phyloP scores from a whole-genome alignment of 371 early-diverging fungal genomes.

The Phascolomyces articulosus region DNA sequence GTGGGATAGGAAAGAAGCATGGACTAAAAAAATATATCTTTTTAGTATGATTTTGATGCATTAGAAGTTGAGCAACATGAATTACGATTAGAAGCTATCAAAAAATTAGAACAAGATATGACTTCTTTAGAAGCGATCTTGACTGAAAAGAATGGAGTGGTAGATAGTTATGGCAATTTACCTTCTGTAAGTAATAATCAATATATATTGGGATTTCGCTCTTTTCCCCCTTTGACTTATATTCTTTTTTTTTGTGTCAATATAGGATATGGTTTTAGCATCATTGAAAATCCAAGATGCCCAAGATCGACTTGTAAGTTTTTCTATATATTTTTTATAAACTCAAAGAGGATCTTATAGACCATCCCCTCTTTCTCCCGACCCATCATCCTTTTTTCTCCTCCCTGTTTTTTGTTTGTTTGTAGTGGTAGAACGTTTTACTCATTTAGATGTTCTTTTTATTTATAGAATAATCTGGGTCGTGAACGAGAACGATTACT shows the following conservation, averaged over 20 bases:
- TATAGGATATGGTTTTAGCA: slow-evolving; percentile 24
- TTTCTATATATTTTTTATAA: neutral
- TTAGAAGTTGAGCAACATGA: slow-evolving; percentile 17
- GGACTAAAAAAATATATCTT: neutral
- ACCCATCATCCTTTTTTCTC: neutral
- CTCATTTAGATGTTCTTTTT: slow-evolving; percentile 1
- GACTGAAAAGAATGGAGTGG: slow-evolving; percentile 9
- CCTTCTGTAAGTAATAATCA: slow-evolving; percentile 17
- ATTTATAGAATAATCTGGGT: neutral
- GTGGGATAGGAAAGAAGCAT: neutral
- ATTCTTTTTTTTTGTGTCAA: neutral
- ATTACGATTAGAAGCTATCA: slow-evolving; percentile 14
- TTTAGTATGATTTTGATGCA: slow-evolving; percentile 16
- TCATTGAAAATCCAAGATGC: slow-evolving; percentile 14
- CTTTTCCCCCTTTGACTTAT: neutral
- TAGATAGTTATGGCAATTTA: slow-evolving; percentile 15
- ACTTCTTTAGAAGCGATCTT: slow-evolving; percentile 10
- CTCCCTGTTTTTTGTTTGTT: neutral
- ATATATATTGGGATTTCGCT: neutral
- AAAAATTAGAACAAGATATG: slow-evolving; percentile 18
- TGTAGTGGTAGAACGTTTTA: too few species aligned
- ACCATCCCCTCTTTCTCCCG: too few species aligned
- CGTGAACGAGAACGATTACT: slow-evolving; percentile 20
- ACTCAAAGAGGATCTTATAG: too few species aligned
- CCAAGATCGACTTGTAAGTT: slow-evolving; percentile 19